These are phyloP conservation scores for Bathelium albidoporum DNA, from an alignment of 495 filamentous ascomycete species.

Conservation along the genomic window DNA sequence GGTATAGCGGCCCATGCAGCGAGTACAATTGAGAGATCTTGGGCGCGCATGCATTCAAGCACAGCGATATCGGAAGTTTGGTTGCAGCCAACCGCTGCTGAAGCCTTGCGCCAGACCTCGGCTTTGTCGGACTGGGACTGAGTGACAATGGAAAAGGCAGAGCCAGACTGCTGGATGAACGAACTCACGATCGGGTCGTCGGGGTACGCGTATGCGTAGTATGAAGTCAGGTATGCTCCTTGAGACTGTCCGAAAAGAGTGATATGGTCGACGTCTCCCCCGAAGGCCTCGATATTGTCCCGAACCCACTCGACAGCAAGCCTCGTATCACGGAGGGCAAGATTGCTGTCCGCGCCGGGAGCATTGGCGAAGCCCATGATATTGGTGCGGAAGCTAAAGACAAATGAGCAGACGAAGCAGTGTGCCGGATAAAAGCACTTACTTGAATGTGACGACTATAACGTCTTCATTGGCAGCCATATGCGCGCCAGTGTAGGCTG, in stretches of 20 bases:
- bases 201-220: constrained; percentile 14
- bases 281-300: constrained; percentile 43
- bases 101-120: constrained; percentile 9
- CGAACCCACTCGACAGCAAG: constrained; percentile 33
- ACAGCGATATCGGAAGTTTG: constrained; percentile 28
- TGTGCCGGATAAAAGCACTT: not conserved
- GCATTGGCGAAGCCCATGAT: constrained; percentile 54
- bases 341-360: constrained; percentile 28
- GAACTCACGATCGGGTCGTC: constrained; percentile 24
- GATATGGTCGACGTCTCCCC: constrained; percentile 45
- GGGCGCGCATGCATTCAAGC: constrained; percentile 37
- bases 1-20: constrained; percentile 17
- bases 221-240: constrained; percentile 10
- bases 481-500: not conserved
- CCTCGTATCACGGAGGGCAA: constrained; percentile 56
- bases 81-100: constrained; percentile 32
- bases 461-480: not conserved
- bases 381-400: constrained; percentile 47
- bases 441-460: not conserved
- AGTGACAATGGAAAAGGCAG: not conserved
- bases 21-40: constrained; percentile 16
- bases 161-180: constrained; percentile 21
- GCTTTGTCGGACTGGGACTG: constrained; percentile 21
- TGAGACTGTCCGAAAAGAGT: constrained; percentile 33
- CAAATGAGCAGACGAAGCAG: not conserved